Percentiles rank a stretch among this genome's conserved stretches.
phyloP scores from a whole-genome alignment of 352 stramenopile species.

The Pythium guiyangense region DNA sequence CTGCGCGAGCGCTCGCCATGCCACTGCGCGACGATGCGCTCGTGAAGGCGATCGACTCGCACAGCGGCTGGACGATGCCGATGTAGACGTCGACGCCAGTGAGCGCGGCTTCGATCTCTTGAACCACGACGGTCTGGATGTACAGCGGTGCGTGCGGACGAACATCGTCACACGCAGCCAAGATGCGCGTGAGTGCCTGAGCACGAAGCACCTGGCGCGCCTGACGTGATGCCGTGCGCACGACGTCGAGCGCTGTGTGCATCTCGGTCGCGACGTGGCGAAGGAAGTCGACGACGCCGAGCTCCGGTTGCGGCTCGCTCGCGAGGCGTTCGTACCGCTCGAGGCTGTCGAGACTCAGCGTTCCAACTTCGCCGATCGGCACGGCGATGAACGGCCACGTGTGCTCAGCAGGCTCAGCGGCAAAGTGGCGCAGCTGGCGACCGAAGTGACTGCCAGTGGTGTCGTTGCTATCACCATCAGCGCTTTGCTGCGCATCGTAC shows the following conservation, averaged over 20 bases:
- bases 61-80: slow-evolving; percentile 49
- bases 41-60: slow-evolving; percentile 43
- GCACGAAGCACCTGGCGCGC: slow-evolving; percentile 15
- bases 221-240: slow-evolving; percentile 9
- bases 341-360: slow-evolving; percentile 66
- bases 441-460: not conserved
- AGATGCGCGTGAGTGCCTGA: slow-evolving; percentile 41
- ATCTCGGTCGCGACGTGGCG: slow-evolving; percentile 26
- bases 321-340: slow-evolving; percentile 36
- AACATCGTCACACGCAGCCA: slow-evolving; percentile 46
- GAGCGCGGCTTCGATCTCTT: slow-evolving; percentile 48
- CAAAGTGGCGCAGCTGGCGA: slow-evolving; percentile 37
- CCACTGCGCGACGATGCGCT: slow-evolving; percentile 35
- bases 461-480: not conserved
- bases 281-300: slow-evolving; percentile 76
- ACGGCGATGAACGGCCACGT: slow-evolving; percentile 71
- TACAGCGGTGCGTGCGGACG: slow-evolving; percentile 18
- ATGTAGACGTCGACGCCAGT: slow-evolving; percentile 67
- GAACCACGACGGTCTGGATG: slow-evolving; percentile 40
- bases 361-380: slow-evolving; percentile 35
- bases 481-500: slow-evolving; percentile 5
- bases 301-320: slow-evolving; percentile 46
- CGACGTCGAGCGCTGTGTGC: slow-evolving; percentile 9
- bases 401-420: slow-evolving; percentile 13
- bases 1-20: slow-evolving; percentile 43